Conservation (phyloP, 163 green algal species). For the Trebouxia gelatinosa region DNA sequence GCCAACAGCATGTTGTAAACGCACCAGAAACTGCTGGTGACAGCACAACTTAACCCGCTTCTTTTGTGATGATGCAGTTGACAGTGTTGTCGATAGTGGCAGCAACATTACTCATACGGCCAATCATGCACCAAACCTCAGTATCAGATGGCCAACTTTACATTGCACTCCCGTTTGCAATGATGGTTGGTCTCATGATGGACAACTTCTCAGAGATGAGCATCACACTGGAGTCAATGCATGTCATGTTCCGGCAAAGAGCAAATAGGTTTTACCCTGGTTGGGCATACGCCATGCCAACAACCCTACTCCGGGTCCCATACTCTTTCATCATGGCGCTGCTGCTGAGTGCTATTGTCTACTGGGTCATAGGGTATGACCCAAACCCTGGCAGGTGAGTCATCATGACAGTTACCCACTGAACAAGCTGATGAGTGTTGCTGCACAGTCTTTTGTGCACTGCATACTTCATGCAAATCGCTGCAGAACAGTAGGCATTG, state of each 20-base stretch:
- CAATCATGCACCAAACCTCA: slow-evolving; percentile 13
- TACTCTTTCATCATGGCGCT: slow-evolving; percentile 47
- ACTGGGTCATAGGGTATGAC: slow-evolving; percentile 47
- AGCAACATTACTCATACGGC: slow-evolving; percentile 19
- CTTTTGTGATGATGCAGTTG: too few species aligned
- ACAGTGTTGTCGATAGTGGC: slow-evolving; percentile 22
- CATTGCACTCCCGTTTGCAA: slow-evolving; percentile 21
- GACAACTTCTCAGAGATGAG: slow-evolving; percentile 33
- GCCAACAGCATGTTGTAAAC: too few species aligned
- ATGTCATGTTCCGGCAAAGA: slow-evolving; percentile 73
- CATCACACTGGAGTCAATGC: slow-evolving; percentile 29
- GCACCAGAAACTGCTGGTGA: too few species aligned
- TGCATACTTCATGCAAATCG: too few species aligned
- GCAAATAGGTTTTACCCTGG: slow-evolving; percentile 48
- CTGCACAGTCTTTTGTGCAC: neutral
- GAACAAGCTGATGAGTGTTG: neutral
- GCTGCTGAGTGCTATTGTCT: slow-evolving; percentile 56
- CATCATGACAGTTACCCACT: neutral
- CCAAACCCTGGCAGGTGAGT: slow-evolving; percentile 38
- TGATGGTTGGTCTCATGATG: slow-evolving; percentile 29
- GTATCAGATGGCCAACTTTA: slow-evolving; percentile 7
- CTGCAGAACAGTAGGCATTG: neutral
- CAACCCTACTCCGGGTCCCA: slow-evolving; percentile 37
- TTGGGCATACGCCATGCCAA: slow-evolving; percentile 31
- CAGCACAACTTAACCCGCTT: too few species aligned